Conservation (phyloP, 2,329 filamentous ascomycete genomes). For the Fusarium humuli region DNA sequence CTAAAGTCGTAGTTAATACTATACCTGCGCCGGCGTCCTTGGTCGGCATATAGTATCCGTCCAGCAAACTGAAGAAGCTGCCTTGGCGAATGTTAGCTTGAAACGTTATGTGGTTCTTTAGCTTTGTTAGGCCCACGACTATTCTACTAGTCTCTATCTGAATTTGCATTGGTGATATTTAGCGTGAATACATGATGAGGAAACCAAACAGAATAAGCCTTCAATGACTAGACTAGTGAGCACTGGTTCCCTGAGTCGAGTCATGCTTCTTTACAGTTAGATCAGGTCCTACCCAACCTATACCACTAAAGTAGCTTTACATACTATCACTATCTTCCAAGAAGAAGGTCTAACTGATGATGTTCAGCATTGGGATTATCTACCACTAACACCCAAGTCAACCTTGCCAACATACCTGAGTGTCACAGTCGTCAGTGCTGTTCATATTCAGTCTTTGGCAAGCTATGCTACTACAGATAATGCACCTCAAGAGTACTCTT, state of each 20-base stretch:
- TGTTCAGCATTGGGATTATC: conserved; percentile 16
- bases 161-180: neutral
- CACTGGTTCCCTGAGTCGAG: too few relatives aligned
- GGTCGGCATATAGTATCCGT: neutral
- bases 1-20: neutral
- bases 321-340: neutral
- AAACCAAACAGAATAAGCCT: too few relatives aligned
- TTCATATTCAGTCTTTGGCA: conserved; percentile 13
- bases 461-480: conserved; percentile 25
- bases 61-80: neutral
- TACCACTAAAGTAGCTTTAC: conserved; percentile 13
- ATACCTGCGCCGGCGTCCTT: neutral
- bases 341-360: conserved; percentile 27
- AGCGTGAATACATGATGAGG: neutral
- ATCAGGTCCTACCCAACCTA: neutral
- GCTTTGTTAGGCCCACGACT: neutral
- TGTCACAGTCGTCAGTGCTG: conserved; percentile 17
- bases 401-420: neutral
- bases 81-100: neutral
- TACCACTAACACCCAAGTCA: too few relatives aligned
- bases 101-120: neutral
- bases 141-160: neutral
- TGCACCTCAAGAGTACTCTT: neutral
- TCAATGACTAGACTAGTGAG: too few relatives aligned
- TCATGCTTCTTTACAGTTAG: too few relatives aligned